These are phyloP conservation scores for Aspergillus brasiliensis DNA, from an alignment of 2,329 filamentous ascomycete species.

Conservation along the genomic window DNA sequence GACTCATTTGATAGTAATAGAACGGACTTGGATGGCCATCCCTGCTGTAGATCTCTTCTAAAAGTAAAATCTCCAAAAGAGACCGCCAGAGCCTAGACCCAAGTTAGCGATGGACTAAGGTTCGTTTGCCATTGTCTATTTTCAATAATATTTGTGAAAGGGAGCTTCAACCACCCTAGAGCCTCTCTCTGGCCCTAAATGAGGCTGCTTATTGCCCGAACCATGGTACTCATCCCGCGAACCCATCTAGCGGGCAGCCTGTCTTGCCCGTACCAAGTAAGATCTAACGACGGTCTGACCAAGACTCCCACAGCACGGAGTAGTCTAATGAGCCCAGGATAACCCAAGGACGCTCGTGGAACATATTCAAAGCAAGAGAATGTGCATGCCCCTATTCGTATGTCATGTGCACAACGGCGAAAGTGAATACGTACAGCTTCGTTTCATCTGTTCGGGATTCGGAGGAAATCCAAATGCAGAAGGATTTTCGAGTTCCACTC, in stretches of 20 bases:
- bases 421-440: not conserved
- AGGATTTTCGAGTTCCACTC: not conserved
- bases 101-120: not conserved
- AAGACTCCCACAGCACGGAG: not conserved
- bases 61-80: not conserved
- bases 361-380: not conserved
- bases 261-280: not conserved
- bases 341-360: not conserved
- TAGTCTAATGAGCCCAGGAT: not conserved
- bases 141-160: not conserved
- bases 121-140: not conserved
- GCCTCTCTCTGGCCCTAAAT: not conserved
- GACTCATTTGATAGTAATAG: too few species aligned
- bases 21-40: not conserved
- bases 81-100: not conserved
- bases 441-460: not conserved
- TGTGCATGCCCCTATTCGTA: not conserved
- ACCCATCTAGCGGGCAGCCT: not conserved
- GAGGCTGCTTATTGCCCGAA: not conserved
- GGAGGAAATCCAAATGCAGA: not conserved
- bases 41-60: not conserved
- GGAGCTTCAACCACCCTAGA: not conserved
- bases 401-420: too few species aligned
- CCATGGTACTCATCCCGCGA: constrained; percentile 1
- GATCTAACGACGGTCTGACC: not conserved